These are phyloP conservation scores for Telopea speciosissima DNA, from an alignment of 177 flowering plant genomes.

Conservation along the genomic window DNA sequence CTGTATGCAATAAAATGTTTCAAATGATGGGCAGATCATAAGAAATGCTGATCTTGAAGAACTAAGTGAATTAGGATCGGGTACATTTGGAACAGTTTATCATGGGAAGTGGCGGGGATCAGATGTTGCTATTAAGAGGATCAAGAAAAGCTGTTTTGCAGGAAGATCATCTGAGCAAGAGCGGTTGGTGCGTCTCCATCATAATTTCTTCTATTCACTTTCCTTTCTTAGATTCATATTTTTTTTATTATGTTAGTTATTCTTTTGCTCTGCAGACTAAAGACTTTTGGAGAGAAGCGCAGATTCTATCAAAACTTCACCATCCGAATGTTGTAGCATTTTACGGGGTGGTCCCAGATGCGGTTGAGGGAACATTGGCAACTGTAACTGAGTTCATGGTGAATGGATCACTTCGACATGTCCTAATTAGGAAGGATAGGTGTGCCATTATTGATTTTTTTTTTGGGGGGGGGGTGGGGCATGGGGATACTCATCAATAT, in stretches of 20 bases:
- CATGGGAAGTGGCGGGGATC: conserved; percentile 94
- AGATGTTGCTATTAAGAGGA: conserved; percentile 90
- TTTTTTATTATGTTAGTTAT: not conserved
- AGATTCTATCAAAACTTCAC: conserved; percentile 80
- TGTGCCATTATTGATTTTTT: conserved; percentile 16
- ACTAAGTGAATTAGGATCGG: conserved; percentile 73
- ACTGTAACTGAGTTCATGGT: conserved; percentile 90
- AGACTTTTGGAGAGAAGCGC: conserved; percentile 95
- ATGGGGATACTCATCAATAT: too few species aligned
- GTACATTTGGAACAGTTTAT: conserved; percentile 89
- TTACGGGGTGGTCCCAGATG: conserved; percentile 91
- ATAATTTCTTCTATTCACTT: not conserved
- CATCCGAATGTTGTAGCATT: conserved; percentile 96
- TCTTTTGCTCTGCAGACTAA: conserved; percentile 37
- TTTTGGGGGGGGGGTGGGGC: not conserved
- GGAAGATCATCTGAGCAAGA: conserved; percentile 87
- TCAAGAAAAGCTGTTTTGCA: conserved; percentile 75
- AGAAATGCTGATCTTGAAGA: conserved; percentile 90
- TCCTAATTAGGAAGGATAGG: conserved; percentile 54
- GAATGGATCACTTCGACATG: conserved; percentile 78
- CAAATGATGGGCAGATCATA: conserved; percentile 52
- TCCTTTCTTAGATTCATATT: too few species aligned
- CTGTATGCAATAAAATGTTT: conserved; percentile 15
- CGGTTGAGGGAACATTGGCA: conserved; percentile 74
- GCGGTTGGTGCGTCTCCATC: conserved; percentile 50